Base-by-base conservation (phyloP, 192 early-diverging fungal genomes). In the Coemansia pectinata region DNA sequence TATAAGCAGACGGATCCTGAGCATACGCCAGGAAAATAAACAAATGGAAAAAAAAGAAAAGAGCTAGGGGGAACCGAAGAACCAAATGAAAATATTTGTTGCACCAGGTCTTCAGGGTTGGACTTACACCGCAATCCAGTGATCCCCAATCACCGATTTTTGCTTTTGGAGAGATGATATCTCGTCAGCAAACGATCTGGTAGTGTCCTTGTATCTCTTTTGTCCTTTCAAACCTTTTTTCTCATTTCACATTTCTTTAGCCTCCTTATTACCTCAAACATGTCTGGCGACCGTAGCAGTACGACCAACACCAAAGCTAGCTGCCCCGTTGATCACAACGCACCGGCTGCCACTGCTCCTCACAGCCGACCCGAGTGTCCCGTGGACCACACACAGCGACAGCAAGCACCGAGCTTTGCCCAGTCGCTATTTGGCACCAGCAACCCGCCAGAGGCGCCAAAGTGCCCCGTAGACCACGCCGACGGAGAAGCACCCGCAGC, bases 391-490 rank as follows among this genome's bases (percentile, higher is more conserved):
- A 55, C 50, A 11, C 63, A 73, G 39, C 38, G 27, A 3, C 45
- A 44, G n/a, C 39, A 45, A 50, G 29, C 64, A 11, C 71, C 74
- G 10, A 60, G 70, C 41, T 81, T 76, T 66, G 57, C 70, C 17
- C 66, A 70, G 52, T 67, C 74, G 5, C 69, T 79, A 3, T 68
- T 74, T 31, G 71, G 74, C 25, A 45, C 14, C 42, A 39, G 39
- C 7, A 15, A 27, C 12, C 23, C 39, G 36, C 17, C 58, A 53
- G 33, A 25, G 55, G 61, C 61, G 47, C 44, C 62, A 66, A 78
- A 71, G 34, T 89, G 88, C 45, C 88, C 88, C 15, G 86, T 89
- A 25, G 85, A 90, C 73, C 85, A 88, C 60, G 10, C 39, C 25
- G 34, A 61, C 55, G 14, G 25, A 14, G 27, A 69, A 21, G 36